Evolutionary conservation across 2,329 filamentous ascomycete species (phyloP).

Genomic region (Colletotrichum gloeosporioides): DNA sequence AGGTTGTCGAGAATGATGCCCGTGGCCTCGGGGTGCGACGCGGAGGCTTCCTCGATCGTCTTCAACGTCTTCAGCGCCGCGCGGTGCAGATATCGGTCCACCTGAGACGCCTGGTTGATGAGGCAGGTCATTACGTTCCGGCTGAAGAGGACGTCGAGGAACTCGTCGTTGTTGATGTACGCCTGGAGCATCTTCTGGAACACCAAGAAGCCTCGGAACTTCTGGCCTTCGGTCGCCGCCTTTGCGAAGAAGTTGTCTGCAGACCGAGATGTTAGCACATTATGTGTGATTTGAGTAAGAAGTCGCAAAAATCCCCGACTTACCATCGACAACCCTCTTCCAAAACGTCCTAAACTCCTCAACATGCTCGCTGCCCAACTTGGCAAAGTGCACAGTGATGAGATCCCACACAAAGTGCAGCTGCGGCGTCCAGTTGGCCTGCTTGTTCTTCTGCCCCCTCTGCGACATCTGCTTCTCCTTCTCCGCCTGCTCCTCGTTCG

Average conservation of each 20-base stretch:
- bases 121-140: conserved; percentile 82
- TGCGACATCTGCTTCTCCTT: conserved; percentile 36
- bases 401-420: conserved; percentile 89
- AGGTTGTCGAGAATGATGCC: conserved; percentile 68
- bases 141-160: conserved; percentile 72
- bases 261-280: neutral
- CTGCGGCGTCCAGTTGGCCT: conserved; percentile 79
- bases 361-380: conserved; percentile 38
- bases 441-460: conserved; percentile 52
- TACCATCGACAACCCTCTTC: conserved; percentile 85
- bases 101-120: conserved; percentile 80
- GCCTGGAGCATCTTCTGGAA: conserved; percentile 76
- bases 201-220: conserved; percentile 89
- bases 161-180: conserved; percentile 41
- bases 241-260: conserved; percentile 83
- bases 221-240: conserved; percentile 83
- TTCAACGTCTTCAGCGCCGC: conserved; percentile 80
- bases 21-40: conserved; percentile 64
- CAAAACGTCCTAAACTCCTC: conserved; percentile 79
- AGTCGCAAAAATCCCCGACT: conserved; percentile 35
- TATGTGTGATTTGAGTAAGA: neutral
- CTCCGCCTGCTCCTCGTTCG: conserved; percentile 54
- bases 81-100: conserved; percentile 80
- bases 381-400: conserved; percentile 64
- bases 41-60: conserved; percentile 68